Conservation (phyloP, 495 filamentous ascomycete genomes). For the Penicillium bovifimosum region DNA sequence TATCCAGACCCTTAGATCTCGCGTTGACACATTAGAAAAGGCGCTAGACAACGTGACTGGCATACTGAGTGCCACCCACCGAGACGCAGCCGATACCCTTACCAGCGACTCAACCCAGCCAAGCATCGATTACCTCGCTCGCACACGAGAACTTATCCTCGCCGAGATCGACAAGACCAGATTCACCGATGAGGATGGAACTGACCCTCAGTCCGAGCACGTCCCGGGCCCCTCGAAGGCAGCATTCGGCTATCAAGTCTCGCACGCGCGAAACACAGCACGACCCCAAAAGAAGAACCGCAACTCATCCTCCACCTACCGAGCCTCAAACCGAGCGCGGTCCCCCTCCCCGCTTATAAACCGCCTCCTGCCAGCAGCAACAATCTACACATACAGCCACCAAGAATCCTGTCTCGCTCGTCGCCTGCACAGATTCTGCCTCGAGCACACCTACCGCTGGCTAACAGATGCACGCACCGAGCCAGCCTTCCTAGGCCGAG, state of each 20-base stretch:
- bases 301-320: neutral
- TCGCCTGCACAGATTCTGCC: constrained; percentile 58
- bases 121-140: constrained; percentile 3
- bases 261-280: neutral
- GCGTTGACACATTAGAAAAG: constrained; percentile 61
- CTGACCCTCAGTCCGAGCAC: neutral
- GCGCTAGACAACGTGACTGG: constrained; percentile 67
- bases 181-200: neutral
- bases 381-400: constrained; percentile 33
- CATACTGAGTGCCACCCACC: constrained; percentile 40
- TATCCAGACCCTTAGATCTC: constrained; percentile 62
- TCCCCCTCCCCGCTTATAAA: constrained; percentile 22
- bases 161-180: constrained; percentile 14
- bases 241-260: constrained; percentile 21
- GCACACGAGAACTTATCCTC: constrained; percentile 14
- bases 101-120: neutral
- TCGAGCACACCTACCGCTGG: constrained; percentile 60
- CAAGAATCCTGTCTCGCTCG: constrained; percentile 68
- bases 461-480: constrained; percentile 50
- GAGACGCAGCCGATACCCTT: neutral
- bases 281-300: neutral
- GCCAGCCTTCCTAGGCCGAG: constrained; percentile 43
- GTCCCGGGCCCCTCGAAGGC: neutral
- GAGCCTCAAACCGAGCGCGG: neutral
- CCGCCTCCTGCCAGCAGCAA: constrained; percentile 22